Evolutionary conservation across 257 asterid species (phyloP), one percentile per base, ranked within the genome.

Genomic region (Nicotiana paniculata): DNA sequence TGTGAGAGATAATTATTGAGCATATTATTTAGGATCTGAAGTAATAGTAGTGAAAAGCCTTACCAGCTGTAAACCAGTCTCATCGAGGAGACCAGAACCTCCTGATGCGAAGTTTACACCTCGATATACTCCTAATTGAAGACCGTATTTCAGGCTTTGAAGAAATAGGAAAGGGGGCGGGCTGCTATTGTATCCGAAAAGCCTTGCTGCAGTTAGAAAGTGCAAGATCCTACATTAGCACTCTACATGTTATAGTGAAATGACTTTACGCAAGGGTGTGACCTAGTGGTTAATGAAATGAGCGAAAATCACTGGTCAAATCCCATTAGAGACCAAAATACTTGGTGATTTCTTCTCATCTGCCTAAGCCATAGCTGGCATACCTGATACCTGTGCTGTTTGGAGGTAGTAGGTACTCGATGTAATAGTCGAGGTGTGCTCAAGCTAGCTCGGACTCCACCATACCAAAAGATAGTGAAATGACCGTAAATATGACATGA

Each of bases 71-170:
- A 86, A 79, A 30, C 91, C 91, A 63, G 97, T 93, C n/a, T 16
- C n/a, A 55, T 90, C 90, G 39, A 92, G 95, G 54, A 93, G 85
- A 75, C 97, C 97, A 7, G 97, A 85, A n/a, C 97, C 97, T 18
- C 89, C 96, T 3, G 97, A 93, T 53, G 94, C 93, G 18, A 92
- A 92, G 89, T 89, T 93, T n/a, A 89, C 90, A 8, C 98, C 97
- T 84, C 77, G 83, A n/a, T 82, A 61, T 43, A 87, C 83, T 82
- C 84, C 89, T 79, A 35, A 84, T n/a, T 59, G 84, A 75, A 88
- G 89, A 78, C 84, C 84, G 37, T 89, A 18, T 64, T 83, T 80
- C 6, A 89, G 88, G 15, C 84, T 82, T 32, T 75, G 82, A 39
- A 93, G 92, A 82, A 79, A 88, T 81, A 92, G 55, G 69, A 89